A percentile compares a stretch with the other conserved stretches of the same genome.
Conservation (phyloP, 2,329 filamentous ascomycete genomes). For the Beauveria sp. region DNA sequence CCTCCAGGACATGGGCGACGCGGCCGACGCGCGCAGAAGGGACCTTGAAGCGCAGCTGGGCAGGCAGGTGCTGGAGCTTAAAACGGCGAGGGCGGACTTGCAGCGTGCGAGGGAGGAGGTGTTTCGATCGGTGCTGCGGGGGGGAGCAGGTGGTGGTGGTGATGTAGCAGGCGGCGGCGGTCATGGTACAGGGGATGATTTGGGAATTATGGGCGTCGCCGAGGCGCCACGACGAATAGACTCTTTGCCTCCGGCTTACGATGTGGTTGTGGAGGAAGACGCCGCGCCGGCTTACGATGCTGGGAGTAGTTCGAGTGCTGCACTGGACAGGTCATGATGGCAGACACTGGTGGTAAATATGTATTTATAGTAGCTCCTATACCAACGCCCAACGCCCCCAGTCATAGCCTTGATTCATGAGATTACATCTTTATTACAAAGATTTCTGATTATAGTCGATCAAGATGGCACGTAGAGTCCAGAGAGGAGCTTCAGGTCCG, state of each 20-base stretch:
- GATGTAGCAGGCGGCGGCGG: background rate
- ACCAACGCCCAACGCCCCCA: too few species aligned
- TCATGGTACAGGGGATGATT: background rate
- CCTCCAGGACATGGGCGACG: constrained; percentile 24
- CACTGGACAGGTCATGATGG: too few species aligned
- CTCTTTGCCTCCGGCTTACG: background rate
- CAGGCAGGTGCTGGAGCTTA: constrained; percentile 22
- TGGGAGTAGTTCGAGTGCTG: too few species aligned
- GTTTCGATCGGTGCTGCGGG: constrained; percentile 14
- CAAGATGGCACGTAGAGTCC: too few species aligned
- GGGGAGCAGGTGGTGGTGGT: constrained; percentile 11
- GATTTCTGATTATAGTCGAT: too few species aligned
- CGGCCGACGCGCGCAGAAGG: constrained; percentile 24
- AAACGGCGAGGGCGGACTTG: constrained; percentile 28
- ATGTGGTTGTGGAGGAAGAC: background rate
- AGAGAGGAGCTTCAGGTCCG: too few species aligned
- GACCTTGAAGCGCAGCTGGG: constrained; percentile 25
- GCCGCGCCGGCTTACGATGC: background rate
- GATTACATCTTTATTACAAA: too few species aligned
- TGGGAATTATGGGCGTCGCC: too few species aligned
- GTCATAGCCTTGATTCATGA: too few species aligned
- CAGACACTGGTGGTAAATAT: too few species aligned
- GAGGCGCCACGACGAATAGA: background rate
- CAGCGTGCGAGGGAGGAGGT: constrained; percentile 37
- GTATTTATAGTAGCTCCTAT: too few species aligned